phyloP scores from a whole-genome alignment of 2,329 filamentous ascomycete species.

The Calonectria pseudoturangicola region DNA sequence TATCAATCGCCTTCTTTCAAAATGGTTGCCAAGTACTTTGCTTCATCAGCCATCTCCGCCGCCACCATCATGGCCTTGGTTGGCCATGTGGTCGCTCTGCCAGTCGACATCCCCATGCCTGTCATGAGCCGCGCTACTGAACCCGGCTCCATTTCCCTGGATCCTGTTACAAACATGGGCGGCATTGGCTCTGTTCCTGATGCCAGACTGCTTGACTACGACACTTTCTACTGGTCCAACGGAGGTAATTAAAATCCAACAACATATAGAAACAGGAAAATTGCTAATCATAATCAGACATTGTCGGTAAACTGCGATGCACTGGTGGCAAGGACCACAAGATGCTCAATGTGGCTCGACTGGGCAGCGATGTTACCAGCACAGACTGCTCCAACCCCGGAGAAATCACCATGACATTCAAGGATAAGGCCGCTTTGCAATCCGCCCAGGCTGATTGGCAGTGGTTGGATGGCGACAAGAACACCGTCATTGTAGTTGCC shows the following conservation, averaged over 20 bases:
- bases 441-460: conserved; percentile 5
- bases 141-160: background rate
- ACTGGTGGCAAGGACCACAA: conserved; percentile 20
- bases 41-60: background rate
- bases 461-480: background rate
- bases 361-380: conserved; percentile 19
- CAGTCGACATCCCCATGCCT: background rate
- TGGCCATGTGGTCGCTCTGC: background rate
- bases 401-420: conserved; percentile 10
- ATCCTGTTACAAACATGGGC: background rate
- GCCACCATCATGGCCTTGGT: conserved; percentile 1
- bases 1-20: background rate
- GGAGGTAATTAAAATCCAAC: background rate
- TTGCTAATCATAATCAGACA: background rate
- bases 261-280: background rate
- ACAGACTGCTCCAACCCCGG: background rate
- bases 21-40: background rate
- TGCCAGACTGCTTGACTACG: background rate
- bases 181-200: background rate
- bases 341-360: conserved; percentile 28
- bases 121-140: background rate
- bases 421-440: conserved; percentile 8
- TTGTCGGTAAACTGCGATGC: conserved; percentile 18
- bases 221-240: conserved; percentile 12
- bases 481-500: conserved; percentile 8